phyloP scores from a whole-genome alignment of 495 filamentous ascomycete species.

The Amorphotheca resinae region DNA sequence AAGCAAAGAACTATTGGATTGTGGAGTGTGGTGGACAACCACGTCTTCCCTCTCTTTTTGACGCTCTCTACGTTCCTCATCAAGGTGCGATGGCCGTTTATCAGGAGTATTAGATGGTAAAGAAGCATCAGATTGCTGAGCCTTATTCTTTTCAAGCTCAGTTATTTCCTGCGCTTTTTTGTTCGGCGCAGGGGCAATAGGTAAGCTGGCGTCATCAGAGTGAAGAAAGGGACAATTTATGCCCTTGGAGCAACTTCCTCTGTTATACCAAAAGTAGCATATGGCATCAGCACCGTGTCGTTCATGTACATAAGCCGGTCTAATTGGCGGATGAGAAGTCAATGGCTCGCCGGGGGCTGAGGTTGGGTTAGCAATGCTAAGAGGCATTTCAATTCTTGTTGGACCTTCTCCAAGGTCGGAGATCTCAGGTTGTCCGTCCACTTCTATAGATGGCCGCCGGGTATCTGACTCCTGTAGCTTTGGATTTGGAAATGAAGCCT shows the following conservation, averaged over 20 bases:
- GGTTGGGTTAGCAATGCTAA: too few relatives aligned
- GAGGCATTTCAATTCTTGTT: neutral
- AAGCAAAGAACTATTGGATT: too few relatives aligned
- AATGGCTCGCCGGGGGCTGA: too few relatives aligned
- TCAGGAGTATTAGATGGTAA: too few relatives aligned
- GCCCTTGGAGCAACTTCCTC: neutral
- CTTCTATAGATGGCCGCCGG: neutral
- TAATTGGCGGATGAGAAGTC: neutral
- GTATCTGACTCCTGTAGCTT: neutral
- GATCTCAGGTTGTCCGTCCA: neutral
- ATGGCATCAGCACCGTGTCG: conserved; percentile 4
- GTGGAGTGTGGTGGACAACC: too few relatives aligned
- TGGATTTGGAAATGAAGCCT: neutral
- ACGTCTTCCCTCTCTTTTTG: too few relatives aligned
- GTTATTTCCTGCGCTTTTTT: neutral
- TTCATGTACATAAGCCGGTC: neutral
- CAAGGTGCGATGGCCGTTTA: too few relatives aligned
- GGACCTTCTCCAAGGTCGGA: neutral
- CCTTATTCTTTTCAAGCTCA: neutral
- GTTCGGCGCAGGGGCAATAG: conserved; percentile 7
- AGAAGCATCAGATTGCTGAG: too few relatives aligned
- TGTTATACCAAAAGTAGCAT: conserved; percentile 5
- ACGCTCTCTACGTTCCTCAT: too few relatives aligned
- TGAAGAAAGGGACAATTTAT: conserved; percentile 3
- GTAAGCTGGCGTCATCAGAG: neutral